phyloP scores from a whole-genome alignment of 331 rosid species.

The Ulmus americana region DNA sequence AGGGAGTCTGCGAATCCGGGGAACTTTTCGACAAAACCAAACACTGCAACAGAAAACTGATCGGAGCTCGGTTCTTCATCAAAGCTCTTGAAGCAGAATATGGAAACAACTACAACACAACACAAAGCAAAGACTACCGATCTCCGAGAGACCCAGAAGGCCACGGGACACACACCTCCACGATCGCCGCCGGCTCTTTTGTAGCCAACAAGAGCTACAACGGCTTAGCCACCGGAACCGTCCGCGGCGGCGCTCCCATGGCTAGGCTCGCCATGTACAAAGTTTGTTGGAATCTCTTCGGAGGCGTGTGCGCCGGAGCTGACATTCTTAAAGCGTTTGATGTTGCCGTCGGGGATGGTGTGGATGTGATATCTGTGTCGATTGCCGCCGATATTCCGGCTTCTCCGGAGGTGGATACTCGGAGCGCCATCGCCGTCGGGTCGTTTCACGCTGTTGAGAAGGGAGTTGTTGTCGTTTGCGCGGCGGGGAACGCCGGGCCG shows the following conservation, averaged over 20 bases:
- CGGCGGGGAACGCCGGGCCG: slow-evolving; percentile 37
- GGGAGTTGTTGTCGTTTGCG: slow-evolving; percentile 34
- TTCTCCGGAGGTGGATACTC: slow-evolving; percentile 22
- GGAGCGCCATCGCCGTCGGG: slow-evolving; percentile 29
- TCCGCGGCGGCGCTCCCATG: slow-evolving; percentile 42
- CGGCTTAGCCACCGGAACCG: slow-evolving; percentile 37
- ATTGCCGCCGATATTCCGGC: slow-evolving; percentile 34
- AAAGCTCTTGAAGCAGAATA: slow-evolving; percentile 44
- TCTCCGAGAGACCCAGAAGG: slow-evolving; percentile 37
- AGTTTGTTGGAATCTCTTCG: slow-evolving; percentile 37
- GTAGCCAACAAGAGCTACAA: slow-evolving; percentile 33
- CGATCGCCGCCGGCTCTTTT: slow-evolving; percentile 35
- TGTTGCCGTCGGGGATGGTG: slow-evolving; percentile 35
- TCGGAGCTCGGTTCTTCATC: slow-evolving; percentile 44
- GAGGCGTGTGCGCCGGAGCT: slow-evolving; percentile 34
- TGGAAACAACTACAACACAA: slow-evolving; percentile 27
- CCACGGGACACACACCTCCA: slow-evolving; percentile 46
- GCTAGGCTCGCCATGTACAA: slow-evolving; percentile 44
- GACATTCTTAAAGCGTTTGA: slow-evolving; percentile 46
- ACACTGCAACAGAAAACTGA: slow-evolving; percentile 38
- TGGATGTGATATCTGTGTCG: slow-evolving; percentile 35
- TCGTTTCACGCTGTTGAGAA: slow-evolving; percentile 36
- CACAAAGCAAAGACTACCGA: slow-evolving; percentile 24
- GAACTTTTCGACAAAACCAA: slow-evolving; percentile 27
- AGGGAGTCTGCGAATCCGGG: slow-evolving; percentile 39